Evolutionary conservation across 306 rosid species (phyloP).

Genomic region (Luffa acutangula): DNA sequence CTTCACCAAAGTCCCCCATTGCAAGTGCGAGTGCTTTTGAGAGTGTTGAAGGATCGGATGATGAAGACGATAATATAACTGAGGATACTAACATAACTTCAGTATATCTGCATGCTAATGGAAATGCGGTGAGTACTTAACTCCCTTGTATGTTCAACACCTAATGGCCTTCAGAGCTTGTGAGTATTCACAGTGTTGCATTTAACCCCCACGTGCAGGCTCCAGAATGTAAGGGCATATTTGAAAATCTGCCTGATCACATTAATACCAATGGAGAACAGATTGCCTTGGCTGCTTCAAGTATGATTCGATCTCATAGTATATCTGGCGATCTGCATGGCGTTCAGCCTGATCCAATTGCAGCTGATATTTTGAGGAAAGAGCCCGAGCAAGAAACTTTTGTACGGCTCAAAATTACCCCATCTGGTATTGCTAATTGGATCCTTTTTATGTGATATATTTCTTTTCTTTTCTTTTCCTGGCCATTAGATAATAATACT

Average conservation of each 20-base stretch:
- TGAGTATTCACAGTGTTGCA: not conserved
- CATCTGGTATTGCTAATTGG: slow-evolving; percentile 44
- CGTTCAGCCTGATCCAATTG: slow-evolving; percentile 91
- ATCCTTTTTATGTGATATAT: slow-evolving; percentile 8
- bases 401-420: slow-evolving; percentile 63
- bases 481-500: not conserved
- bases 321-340: slow-evolving; percentile 95
- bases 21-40: slow-evolving; percentile 90
- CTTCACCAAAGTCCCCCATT: slow-evolving; percentile 89
- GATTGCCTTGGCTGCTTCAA: slow-evolving; percentile 51
- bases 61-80: slow-evolving; percentile 39
- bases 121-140: slow-evolving; percentile 54
- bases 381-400: slow-evolving; percentile 95
- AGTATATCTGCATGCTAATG: slow-evolving; percentile 53
- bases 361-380: slow-evolving; percentile 98
- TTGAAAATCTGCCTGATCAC: slow-evolving; percentile 54
- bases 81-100: slow-evolving; percentile 41
- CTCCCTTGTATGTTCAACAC: not conserved
- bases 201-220: slow-evolving; percentile 33
- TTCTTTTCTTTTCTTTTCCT: not conserved
- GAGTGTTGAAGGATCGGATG: slow-evolving; percentile 88
- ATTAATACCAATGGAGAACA: slow-evolving; percentile 58
- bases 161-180: not conserved
- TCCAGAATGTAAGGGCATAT: slow-evolving; percentile 35
- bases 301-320: slow-evolving; percentile 90